Conservation (phyloP, 331 rosid species). For the Quercus lobata region DNA sequence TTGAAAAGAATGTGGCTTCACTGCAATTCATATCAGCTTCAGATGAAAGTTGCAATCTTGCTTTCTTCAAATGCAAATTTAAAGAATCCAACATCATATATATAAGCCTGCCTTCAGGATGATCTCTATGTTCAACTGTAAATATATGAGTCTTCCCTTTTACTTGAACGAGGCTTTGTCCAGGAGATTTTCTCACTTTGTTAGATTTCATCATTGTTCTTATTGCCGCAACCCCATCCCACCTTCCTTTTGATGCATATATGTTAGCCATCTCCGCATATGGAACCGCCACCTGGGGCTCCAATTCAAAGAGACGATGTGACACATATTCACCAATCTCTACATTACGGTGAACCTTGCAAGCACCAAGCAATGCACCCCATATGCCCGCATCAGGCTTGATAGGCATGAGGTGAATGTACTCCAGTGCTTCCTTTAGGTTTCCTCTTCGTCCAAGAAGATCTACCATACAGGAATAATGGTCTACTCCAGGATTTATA, state of each 20-base stretch:
- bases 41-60: background rate
- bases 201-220: conserved; percentile 39
- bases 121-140: conserved; percentile 49
- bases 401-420: conserved; percentile 42
- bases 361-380: conserved; percentile 56
- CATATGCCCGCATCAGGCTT: conserved; percentile 59
- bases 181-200: too few relatives aligned
- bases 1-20: background rate
- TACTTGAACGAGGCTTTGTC: conserved; percentile 34
- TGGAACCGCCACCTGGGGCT: conserved; percentile 42
- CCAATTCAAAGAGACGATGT: conserved; percentile 37
- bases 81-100: conserved; percentile 37
- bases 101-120: conserved; percentile 34
- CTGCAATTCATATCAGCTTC: conserved; percentile 9
- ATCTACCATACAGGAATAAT: conserved; percentile 53
- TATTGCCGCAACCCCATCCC: conserved; percentile 52
- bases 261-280: conserved; percentile 61
- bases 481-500: conserved; percentile 45
- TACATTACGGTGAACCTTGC: conserved; percentile 44
- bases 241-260: conserved; percentile 51
- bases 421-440: conserved; percentile 47
- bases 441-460: conserved; percentile 51
- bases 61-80: conserved; percentile 28
- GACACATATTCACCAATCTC: conserved; percentile 37
- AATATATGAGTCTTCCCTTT: conserved; percentile 34